Evolutionary conservation across 2,329 filamentous ascomycete species (phyloP).

Genomic region (Cryphonectria nitschkei): DNA sequence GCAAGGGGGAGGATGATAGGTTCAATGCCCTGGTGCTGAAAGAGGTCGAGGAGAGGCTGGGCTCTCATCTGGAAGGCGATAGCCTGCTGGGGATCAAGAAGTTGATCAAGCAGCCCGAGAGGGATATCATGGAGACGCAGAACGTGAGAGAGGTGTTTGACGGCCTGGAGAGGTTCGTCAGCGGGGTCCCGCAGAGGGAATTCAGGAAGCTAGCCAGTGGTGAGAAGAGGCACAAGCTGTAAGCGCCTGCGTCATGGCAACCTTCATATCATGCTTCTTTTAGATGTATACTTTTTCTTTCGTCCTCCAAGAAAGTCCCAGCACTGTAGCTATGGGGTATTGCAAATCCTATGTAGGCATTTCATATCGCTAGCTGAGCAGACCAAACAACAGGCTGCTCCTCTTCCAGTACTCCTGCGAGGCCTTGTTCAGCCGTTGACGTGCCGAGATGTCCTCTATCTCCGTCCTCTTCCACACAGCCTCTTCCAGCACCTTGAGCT

Average conservation of each 20-base stretch:
- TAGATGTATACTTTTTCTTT: constrained; percentile 6
- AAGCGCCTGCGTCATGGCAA: constrained; percentile 29
- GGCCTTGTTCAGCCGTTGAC: constrained; percentile 61
- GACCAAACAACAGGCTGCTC: constrained; percentile 79
- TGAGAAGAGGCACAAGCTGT: constrained; percentile 94
- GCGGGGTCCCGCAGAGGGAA: constrained; percentile 83
- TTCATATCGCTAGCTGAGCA: constrained; percentile 56
- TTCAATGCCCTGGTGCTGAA: constrained; percentile 74
- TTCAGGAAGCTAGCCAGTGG: constrained; percentile 83
- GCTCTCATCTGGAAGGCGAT: constrained; percentile 76
- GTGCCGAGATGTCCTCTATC: constrained; percentile 52
- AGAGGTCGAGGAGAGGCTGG: constrained; percentile 82
- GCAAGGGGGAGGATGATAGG: constrained; percentile 63
- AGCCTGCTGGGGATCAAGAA: constrained; percentile 85
- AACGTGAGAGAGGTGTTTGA: constrained; percentile 85
- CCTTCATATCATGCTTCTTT: neutral
- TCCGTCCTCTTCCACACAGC: constrained; percentile 50
- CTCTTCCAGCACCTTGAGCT: constrained; percentile 50
- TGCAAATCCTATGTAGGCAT: constrained; percentile 5
- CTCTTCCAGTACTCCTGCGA: constrained; percentile 82
- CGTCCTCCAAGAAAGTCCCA: constrained; percentile 4
- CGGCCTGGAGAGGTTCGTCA: constrained; percentile 79
- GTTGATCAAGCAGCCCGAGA: constrained; percentile 74
- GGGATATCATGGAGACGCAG: constrained; percentile 73
- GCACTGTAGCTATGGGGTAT: constrained; percentile 17